Conservation (phyloP, 1,284 basidiomycete genomes). For the Papiliotrema flavescens region DNA sequence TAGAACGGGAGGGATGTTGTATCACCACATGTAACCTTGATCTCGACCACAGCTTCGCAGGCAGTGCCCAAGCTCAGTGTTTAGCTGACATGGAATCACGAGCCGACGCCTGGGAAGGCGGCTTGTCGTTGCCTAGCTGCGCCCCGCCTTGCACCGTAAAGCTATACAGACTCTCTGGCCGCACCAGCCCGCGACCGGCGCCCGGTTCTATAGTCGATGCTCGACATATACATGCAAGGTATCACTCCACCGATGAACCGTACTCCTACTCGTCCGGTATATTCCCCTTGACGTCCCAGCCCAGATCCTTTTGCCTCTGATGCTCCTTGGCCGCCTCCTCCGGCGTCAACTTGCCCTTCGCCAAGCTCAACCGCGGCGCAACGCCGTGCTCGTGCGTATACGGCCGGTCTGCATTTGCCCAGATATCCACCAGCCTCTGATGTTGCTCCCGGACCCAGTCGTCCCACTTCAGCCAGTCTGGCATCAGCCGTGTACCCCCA, state of each 20-base stretch:
- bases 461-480: constrained; percentile 48
- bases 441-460: constrained; percentile 45
- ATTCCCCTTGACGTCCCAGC: constrained; percentile 46
- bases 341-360: constrained; percentile 36
- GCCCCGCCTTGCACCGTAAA: too few species aligned
- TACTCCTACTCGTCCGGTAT: constrained; percentile 5
- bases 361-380: constrained; percentile 27
- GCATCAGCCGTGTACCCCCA: too few species aligned
- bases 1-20: neutral
- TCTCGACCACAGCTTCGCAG: neutral
- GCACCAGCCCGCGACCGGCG: too few species aligned
- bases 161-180: too few species aligned
- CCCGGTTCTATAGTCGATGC: too few species aligned
- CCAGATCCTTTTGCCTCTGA: constrained; percentile 43
- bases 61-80: too few species aligned
- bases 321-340: constrained; percentile 39
- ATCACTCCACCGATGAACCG: neutral
- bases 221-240: neutral
- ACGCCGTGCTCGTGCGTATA: constrained; percentile 41
- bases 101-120: too few species aligned
- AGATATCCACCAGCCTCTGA: constrained; percentile 31
- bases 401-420: constrained; percentile 34
- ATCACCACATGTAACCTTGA: neutral
- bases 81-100: too few species aligned
- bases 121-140: too few species aligned